Base-by-base conservation (phyloP, 257 asterid species). In the Fraxinus quadrangulata region DNA sequence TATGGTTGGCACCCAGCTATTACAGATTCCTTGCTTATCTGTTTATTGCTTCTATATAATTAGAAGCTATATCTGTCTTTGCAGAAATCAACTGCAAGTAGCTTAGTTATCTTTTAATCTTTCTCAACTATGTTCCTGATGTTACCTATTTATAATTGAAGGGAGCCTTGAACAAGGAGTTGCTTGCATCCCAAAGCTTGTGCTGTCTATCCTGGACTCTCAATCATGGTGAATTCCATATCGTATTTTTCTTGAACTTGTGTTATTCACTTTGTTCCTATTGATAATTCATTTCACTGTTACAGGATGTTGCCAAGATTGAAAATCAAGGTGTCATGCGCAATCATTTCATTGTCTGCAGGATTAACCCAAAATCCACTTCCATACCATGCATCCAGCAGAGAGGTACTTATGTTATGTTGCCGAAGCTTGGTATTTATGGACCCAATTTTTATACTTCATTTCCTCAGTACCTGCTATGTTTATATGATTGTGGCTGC, bases 111-210 rank as follows among this genome's bases (percentile, higher is more conserved):
- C 23, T 71, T 39, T 71, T 30, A 26, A 19, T 76, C 68, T 66
- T 63, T 71, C 37, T 74, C n/a, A 11, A 37, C 47, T 74, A 59
- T 23, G 30, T 74, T 83, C 65, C 83, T 80, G 47, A 75, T 80
- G 77, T 40, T 47, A 72, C 36, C 77, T 16, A 78, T 85, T 85
- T 74, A 77, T 81, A 75, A 26, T 73, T 86, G 81, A 82, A 94
- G 97, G 96, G 80, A 84, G 79, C 79, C 83, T 61, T 74, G 89
- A 87, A 71, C 90, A 72, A 77, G 96, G 93, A 83, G 84, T 85
- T 72, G 78, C 74, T 71, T 56, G 83, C 80, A 84, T 89, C 71
- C 90, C 82, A 19, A 81, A 78, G 86, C 82, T 51, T 71, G 39
- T 89, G 78, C 73, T 90, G 81, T 84, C 92, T 77, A 73, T 86